Percentiles rank a stretch among this genome's conserved stretches.
Evolutionary conservation across 192 early-diverging fungal genomes (phyloP).

Genomic region (Backusella macrospora): DNA sequence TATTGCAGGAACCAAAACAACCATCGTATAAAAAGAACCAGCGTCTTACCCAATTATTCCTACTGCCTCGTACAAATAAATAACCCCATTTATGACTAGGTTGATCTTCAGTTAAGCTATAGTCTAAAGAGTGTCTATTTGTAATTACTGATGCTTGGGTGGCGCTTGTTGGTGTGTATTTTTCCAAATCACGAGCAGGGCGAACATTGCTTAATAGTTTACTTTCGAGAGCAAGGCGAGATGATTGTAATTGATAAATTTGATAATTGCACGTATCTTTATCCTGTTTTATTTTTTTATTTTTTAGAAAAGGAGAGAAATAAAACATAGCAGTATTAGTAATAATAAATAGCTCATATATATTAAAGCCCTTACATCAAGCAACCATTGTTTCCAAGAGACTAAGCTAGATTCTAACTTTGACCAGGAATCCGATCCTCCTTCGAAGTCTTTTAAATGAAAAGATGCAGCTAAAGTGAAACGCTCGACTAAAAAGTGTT

Average conservation of each 20-base stretch:
- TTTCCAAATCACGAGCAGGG: constrained; percentile 37
- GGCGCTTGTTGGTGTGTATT: constrained; percentile 17
- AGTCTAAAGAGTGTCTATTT: constrained; percentile 17
- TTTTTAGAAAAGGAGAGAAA: background rate
- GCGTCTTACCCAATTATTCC: constrained; percentile 49
- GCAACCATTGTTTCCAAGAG: constrained; percentile 42
- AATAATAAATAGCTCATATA: background rate
- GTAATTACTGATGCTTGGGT: constrained; percentile 12
- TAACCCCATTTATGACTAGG: constrained; percentile 41
- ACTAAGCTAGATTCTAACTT: constrained; percentile 44
- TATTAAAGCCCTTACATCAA: constrained; percentile 30
- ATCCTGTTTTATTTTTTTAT: constrained; percentile 27
- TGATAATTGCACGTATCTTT: constrained; percentile 43
- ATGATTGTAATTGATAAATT: constrained; percentile 31
- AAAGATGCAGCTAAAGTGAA: constrained; percentile 36
- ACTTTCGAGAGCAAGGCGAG: constrained; percentile 38
- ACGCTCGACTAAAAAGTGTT: constrained; percentile 45
- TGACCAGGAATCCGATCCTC: constrained; percentile 47
- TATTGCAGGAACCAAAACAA: constrained; percentile 47
- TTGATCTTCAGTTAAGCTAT: constrained; percentile 9
- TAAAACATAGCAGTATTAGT: background rate
- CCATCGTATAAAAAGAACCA: constrained; percentile 65
- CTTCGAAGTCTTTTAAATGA: constrained; percentile 44
- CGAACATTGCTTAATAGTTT: constrained; percentile 26
- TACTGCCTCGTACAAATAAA: constrained; percentile 27